phyloP scores from a whole-genome alignment of 2,329 filamentous ascomycete genomes.

The Teratosphaeriaceae sp. region DNA sequence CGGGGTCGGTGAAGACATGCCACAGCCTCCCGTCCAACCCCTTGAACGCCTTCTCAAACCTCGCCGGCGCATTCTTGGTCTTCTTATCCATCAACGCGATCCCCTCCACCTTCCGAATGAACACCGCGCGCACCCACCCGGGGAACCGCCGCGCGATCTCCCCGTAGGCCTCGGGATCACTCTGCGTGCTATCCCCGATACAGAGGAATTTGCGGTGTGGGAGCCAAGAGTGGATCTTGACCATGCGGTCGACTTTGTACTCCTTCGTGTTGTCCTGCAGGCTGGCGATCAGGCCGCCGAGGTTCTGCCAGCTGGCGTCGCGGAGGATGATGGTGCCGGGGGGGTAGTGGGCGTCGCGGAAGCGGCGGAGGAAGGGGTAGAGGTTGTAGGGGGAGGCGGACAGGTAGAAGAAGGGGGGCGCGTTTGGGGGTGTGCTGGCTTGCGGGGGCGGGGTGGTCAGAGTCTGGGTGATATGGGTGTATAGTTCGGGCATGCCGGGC shows the following conservation, averaged over 20 bases:
- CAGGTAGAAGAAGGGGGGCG: constrained; percentile 83
- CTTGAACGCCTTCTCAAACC: constrained; percentile 80
- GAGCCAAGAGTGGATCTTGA: constrained; percentile 71
- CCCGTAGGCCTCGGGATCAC: constrained; percentile 84
- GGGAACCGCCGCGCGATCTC: constrained; percentile 64
- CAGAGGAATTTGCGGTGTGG: constrained; percentile 73
- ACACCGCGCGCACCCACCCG: constrained; percentile 74
- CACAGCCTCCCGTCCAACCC: constrained; percentile 64
- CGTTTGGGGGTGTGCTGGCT: constrained; percentile 34
- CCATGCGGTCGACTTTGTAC: constrained; percentile 79
- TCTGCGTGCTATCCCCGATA: constrained; percentile 87
- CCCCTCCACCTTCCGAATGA: constrained; percentile 76
- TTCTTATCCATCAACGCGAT: constrained; percentile 66
- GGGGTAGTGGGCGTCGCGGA: constrained; percentile 65
- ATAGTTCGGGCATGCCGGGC: constrained; percentile 77
- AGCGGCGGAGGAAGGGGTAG: constrained; percentile 75
- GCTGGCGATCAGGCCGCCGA: constrained; percentile 70
- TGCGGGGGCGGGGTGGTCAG: background rate
- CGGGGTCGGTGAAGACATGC: constrained; percentile 75
- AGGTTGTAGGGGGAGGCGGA: constrained; percentile 92
- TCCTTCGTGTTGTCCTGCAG: constrained; percentile 74
- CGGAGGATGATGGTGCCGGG: constrained; percentile 76
- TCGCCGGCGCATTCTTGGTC: constrained; percentile 57
- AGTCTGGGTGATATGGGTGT: constrained; percentile 50
- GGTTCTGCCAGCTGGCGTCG: constrained; percentile 78